Evolutionary conservation across 202 grass and related monocot genomes (phyloP), one percentile per base, ranked within the genome.

Genomic region (Setaria italica): DNA sequence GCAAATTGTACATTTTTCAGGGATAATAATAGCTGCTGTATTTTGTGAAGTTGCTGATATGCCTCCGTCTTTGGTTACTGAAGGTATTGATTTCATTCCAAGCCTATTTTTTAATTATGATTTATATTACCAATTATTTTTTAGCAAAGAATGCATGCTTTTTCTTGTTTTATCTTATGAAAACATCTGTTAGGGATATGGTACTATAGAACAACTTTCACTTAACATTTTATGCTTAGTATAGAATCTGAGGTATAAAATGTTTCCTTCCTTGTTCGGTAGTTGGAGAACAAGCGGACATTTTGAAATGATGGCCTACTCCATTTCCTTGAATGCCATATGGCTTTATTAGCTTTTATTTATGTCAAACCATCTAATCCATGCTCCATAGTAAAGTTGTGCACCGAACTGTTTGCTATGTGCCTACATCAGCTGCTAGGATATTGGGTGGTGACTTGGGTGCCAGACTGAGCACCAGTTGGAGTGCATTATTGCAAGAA

Each of bases 1-100:
- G 32, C 35, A 47, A 82, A 29, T 55, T 85, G 34, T 19, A 58
- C 20, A 12, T 78, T 82, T 88, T 86, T 79, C 89, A 95, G 95
- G 88, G 89, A 89, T 8, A 84, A 90, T 46, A 41, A 66, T 11
- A 82, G 87, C 56, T 98, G 95, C 71, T 92, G 64, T 77, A 94
- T 98, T 74, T 80, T 98, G 47, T 98, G 69, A 95, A 84, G 68
- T 34, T 79, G 32, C 67, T 84, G 65, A 59, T 77, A 66, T 64
- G 30, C 50, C 32, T 49, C 15, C 11, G 2, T 29, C 32, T 70
- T 58, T 85, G 74, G 74, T 89, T 74, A 29, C 67, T 74, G 39
- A 92, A 94, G 92, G 89, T 94, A 90, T 37, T 39, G 5, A 53
- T 64, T 87, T 62, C 62, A 75, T 62, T 81, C 74, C 12, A 76